Conservation (phyloP, 208 protist species). For the Trypanosoma platydactyli region DNA sequence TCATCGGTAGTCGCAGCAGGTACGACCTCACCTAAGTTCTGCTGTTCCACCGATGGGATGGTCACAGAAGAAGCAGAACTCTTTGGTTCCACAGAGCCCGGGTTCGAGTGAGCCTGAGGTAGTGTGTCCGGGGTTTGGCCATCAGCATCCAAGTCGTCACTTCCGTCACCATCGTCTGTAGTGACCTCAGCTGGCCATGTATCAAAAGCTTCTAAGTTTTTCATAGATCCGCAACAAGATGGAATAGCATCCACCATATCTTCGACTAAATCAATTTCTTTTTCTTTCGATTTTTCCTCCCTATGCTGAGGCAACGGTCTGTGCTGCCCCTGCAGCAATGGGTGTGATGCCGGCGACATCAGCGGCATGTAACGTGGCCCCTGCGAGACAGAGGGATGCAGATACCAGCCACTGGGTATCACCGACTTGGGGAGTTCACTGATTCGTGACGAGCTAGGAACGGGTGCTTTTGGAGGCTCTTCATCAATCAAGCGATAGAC, state of each 20-base stretch:
- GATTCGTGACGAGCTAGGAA: conserved; percentile 25
- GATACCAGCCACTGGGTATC: conserved; percentile 73
- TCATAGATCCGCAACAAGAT: too few relatives aligned
- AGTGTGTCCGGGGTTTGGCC: neutral
- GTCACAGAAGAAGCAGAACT: too few relatives aligned
- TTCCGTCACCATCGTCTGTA: too few relatives aligned
- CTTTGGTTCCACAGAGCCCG: neutral
- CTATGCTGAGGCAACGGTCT: neutral
- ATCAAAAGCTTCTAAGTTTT: too few relatives aligned
- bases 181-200: too few relatives aligned
- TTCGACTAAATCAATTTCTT: neutral
- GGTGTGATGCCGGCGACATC: neutral
- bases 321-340: neutral
- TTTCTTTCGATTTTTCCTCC: neutral
- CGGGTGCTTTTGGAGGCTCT: conserved; percentile 54
- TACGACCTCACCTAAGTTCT: conserved; percentile 1
- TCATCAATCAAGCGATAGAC: conserved; percentile 78
- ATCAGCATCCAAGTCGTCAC: too few relatives aligned
- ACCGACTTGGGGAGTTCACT: conserved; percentile 69
- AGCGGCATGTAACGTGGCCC: conserved; percentile 41
- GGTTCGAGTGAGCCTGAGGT: neutral
- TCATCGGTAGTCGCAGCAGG: neutral
- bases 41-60: neutral
- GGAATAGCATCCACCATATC: neutral
- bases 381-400: conserved; percentile 63